A percentile compares a stretch with the other conserved stretches of the same genome.
Conservation (phyloP, 2,329 filamentous ascomycete species). For the Nemania serpens region DNA sequence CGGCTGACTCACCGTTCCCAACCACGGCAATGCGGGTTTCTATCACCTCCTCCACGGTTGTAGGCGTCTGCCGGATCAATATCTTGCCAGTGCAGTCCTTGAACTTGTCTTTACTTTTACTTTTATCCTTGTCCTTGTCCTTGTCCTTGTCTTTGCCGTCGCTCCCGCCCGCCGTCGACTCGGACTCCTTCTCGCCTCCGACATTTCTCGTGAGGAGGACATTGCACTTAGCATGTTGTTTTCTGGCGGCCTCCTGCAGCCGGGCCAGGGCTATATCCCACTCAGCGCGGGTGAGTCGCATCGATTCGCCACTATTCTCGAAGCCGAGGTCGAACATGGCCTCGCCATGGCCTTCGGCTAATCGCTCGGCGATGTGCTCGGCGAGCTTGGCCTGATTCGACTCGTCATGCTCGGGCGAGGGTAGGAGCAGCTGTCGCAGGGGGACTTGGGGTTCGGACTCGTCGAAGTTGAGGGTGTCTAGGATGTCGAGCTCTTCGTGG, state of each 20-base stretch:
- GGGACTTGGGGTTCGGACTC: constrained; percentile 71
- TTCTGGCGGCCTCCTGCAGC: constrained; percentile 67
- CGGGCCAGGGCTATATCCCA: constrained; percentile 75
- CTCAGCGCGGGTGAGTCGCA: constrained; percentile 74
- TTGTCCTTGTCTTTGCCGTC: constrained; percentile 64
- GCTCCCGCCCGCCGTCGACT: constrained; percentile 50
- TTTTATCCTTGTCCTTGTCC: constrained; percentile 60
- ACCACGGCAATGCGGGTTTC: constrained; percentile 97
- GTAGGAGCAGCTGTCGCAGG: constrained; percentile 77
- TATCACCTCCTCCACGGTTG: constrained; percentile 82
- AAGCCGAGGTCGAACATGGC: constrained; percentile 89
- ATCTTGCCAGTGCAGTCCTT: constrained; percentile 79
- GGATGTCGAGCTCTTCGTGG: constrained; percentile 87
- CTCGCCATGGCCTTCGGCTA: constrained; percentile 87
- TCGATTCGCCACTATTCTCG: constrained; percentile 85
- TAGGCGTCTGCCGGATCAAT: constrained; percentile 75
- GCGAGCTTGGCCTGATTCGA: constrained; percentile 66
- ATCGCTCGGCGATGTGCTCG: constrained; percentile 67
- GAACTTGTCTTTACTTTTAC: constrained; percentile 60
- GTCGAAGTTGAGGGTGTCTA: constrained; percentile 75
- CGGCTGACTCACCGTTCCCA: constrained; percentile 72
- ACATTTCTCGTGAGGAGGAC: constrained; percentile 90
- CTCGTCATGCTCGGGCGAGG: constrained; percentile 55
- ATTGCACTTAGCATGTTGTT: constrained; percentile 73
- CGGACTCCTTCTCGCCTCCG: constrained; percentile 74